A percentile compares a stretch with the other conserved stretches of the same genome.
Evolutionary conservation across 371 early-diverging fungal species (phyloP).

Genomic region (Rhizopus microsporus): DNA sequence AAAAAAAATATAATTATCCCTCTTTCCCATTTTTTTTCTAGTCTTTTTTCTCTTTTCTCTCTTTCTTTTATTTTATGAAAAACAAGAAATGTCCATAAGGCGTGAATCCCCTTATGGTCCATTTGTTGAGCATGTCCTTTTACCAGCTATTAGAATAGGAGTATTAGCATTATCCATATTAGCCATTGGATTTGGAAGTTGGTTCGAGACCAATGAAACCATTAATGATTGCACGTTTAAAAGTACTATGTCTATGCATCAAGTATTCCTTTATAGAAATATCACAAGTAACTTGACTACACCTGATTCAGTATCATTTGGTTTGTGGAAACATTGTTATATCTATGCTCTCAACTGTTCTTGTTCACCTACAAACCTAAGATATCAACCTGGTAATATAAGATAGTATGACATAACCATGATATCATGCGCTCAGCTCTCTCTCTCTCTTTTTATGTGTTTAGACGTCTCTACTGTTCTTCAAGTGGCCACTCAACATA

Average conservation of each 20-base stretch:
- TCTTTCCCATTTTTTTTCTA: no score
- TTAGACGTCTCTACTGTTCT: constrained; percentile 30
- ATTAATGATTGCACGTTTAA: constrained; percentile 28
- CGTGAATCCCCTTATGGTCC: constrained; percentile 31
- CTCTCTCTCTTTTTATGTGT: constrained; percentile 4
- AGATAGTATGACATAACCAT: constrained; percentile 5
- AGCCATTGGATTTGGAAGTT: constrained; percentile 36
- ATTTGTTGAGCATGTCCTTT: constrained; percentile 30
- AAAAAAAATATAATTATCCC: no score
- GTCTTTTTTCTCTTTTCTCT: neutral
- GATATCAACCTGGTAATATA: constrained; percentile 38
- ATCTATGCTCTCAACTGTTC: constrained; percentile 40
- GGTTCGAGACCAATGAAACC: constrained; percentile 37
- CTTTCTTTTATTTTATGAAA: neutral
- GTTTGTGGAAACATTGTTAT: constrained; percentile 45
- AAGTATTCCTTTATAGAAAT: constrained; percentile 34
- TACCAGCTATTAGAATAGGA: constrained; percentile 30
- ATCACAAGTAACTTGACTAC: constrained; percentile 26
- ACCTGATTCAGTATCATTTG: constrained; percentile 42
- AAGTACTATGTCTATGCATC: constrained; percentile 29
- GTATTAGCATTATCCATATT: constrained; percentile 23
- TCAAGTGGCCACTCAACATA: constrained; percentile 27
- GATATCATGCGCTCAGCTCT: constrained; percentile 4
- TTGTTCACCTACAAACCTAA: constrained; percentile 30
- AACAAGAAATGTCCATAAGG: constrained; percentile 19